Evolutionary conservation across 805 yeast genomes (phyloP), one percentile per base, ranked within the genome.

Genomic region (Candida hungchunana): DNA sequence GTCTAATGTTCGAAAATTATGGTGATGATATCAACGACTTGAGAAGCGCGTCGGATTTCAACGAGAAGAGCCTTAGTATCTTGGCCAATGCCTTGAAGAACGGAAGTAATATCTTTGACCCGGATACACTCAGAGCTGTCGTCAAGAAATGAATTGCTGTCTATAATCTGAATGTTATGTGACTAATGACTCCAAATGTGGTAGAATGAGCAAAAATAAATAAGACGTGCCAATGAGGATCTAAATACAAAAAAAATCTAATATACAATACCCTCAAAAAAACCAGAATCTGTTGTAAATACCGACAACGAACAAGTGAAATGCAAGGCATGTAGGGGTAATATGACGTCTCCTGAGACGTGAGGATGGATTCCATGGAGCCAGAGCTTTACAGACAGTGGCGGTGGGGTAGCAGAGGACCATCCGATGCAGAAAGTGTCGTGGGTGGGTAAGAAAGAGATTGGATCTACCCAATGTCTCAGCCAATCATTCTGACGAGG

Each of bases 401-500:
- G n/a, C n/a, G n/a, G n/a, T n/a, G n/a, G n/a, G n/a, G n/a, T n/a
- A n/a, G n/a, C n/a, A n/a, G n/a, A n/a, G n/a, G n/a, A n/a, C n/a
- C n/a, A n/a, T n/a, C n/a, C n/a, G n/a, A n/a, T n/a, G n/a, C n/a
- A n/a, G n/a, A n/a, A n/a, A n/a, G n/a, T n/a, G n/a, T n/a, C n/a
- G n/a, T n/a, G n/a, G n/a, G n/a, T 21, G 11, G 24, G 9, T 12
- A 21, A 9, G 11, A 21, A 21, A 9, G 12, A 9, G 11, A 21
- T 21, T 21, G 24, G 9, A 9, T n/a, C 15, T 12, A 17, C 15
- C 18, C 12, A 4, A 8, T 26, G n/a, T 15, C 7, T 40, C 30
- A 64, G 43, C 80, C 96, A 42, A 90, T 78, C 45, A 81, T 59
- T 57, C 79, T 82, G 22, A 90, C 98, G 56, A 89, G 74, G 29